Evolutionary conservation across 2,329 filamentous ascomycete species (phyloP).

Genomic region (Phoma sp.): DNA sequence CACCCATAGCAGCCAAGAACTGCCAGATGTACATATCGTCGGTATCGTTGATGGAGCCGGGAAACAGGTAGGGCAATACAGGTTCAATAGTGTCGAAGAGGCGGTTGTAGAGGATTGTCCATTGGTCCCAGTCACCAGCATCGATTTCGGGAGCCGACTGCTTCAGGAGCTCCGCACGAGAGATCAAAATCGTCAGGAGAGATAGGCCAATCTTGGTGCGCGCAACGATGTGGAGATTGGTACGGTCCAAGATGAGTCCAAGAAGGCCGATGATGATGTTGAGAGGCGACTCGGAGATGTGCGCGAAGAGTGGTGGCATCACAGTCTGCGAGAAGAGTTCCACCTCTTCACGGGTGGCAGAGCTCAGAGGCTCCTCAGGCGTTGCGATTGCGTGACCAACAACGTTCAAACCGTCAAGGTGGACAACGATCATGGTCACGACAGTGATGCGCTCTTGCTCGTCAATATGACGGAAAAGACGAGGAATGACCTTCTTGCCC

Average conservation of each 20-base stretch:
- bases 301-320: conserved; percentile 87
- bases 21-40: conserved; percentile 99
- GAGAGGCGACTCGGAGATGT: conserved; percentile 88
- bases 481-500: conserved; percentile 93
- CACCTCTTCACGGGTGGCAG: conserved; percentile 82
- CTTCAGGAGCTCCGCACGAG: conserved; percentile 90
- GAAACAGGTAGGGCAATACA: conserved; percentile 84
- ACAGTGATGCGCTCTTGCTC: conserved; percentile 94
- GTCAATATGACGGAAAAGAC: conserved; percentile 91
- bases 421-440: conserved; percentile 92
- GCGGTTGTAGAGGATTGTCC: conserved; percentile 80
- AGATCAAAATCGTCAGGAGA: conserved; percentile 92
- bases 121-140: conserved; percentile 73
- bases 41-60: conserved; percentile 83
- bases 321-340: conserved; percentile 88
- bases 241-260: conserved; percentile 79
- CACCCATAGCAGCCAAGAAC: conserved; percentile 92
- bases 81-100: conserved; percentile 90
- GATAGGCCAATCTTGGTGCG: conserved; percentile 87
- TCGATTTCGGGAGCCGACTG: conserved; percentile 72
- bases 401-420: conserved; percentile 90
- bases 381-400: conserved; percentile 79
- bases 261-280: conserved; percentile 90
- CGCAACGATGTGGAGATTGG: conserved; percentile 83
- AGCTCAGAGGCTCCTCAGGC: conserved; percentile 71